A percentile compares a stretch with the other conserved stretches of the same genome.
Conservation (phyloP, 495 filamentous ascomycete species). For the Hypoxylon fragiforme region DNA sequence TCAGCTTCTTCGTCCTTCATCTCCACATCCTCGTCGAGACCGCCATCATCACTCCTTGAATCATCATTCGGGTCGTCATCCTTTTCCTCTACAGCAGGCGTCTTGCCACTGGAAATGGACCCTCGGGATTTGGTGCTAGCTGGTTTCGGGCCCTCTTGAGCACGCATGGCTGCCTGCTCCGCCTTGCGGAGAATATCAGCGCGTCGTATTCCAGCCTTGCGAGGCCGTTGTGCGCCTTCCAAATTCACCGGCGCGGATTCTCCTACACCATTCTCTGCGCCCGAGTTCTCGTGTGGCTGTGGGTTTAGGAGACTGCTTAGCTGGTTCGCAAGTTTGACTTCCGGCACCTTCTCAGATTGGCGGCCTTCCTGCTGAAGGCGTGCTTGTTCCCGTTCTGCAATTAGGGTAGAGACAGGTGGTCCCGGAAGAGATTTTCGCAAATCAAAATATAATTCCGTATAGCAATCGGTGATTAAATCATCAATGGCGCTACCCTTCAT, state of each 20-base stretch:
- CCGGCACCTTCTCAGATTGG: constrained; percentile 17
- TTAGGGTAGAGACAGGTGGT: constrained; percentile 27
- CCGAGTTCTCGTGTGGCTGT: constrained; percentile 36
- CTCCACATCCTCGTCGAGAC: constrained; percentile 24
- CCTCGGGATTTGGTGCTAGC: constrained; percentile 42
- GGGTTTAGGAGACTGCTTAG: constrained; percentile 38
- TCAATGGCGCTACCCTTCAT: constrained; percentile 86
- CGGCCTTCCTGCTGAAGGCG: constrained; percentile 31
- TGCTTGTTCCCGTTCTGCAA: constrained; percentile 37
- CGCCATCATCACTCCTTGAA: constrained; percentile 12
- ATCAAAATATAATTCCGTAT: constrained; percentile 72
- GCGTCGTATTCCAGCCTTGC: constrained; percentile 44
- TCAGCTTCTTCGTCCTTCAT: constrained; percentile 39
- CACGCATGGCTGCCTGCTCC: constrained; percentile 50
- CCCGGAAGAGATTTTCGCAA: constrained; percentile 46
- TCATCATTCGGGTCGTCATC: constrained; percentile 40
- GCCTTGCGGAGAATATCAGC: constrained; percentile 55
- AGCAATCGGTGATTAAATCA: constrained; percentile 86
- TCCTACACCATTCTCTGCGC: constrained; percentile 30
- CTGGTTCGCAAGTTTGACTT: constrained; percentile 29
- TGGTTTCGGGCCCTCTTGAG: constrained; percentile 46
- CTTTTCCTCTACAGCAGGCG: constrained; percentile 33
- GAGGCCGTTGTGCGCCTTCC: constrained; percentile 38
- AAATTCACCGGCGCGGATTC: constrained; percentile 28
- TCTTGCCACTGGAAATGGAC: constrained; percentile 47